These are phyloP conservation scores for Solanum chilense DNA, from an alignment of 257 asterid species.

Conservation along the genomic window DNA sequence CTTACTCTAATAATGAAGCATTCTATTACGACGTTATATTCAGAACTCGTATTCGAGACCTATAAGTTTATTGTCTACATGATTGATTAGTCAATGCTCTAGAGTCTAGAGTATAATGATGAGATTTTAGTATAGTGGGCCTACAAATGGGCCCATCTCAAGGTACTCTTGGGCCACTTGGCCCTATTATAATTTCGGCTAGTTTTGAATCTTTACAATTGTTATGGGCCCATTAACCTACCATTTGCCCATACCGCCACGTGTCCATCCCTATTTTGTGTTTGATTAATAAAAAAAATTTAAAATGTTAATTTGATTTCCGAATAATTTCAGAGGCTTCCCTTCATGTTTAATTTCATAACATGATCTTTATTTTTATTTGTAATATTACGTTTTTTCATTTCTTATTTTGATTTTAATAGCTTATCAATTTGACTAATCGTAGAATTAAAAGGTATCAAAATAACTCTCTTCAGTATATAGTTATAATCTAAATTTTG, in stretches of 20 bases:
- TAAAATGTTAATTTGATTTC: too few species aligned
- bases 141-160: neutral
- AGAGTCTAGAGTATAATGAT: neutral
- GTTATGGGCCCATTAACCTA: neutral
- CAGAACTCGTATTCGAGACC: neutral
- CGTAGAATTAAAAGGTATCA: neutral
- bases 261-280: neutral
- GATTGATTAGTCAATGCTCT: neutral
- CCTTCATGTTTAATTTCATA: too few species aligned
- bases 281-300: too few species aligned
- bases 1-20: neutral
- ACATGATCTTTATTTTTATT: too few species aligned
- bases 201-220: neutral
- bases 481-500: too few species aligned
- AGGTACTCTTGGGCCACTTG: neutral
- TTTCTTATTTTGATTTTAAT: too few species aligned
- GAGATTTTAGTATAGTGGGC: neutral
- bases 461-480: neutral
- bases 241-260: neutral
- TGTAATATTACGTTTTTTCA: too few species aligned
- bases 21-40: neutral
- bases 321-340: neutral
- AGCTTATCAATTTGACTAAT: neutral
- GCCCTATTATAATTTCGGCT: neutral
- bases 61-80: fast-evolving